Evolutionary conservation across 306 rosid species (phyloP), one percentile per base, ranked within the genome.

Genomic region (Ochetophila trinervis): DNA sequence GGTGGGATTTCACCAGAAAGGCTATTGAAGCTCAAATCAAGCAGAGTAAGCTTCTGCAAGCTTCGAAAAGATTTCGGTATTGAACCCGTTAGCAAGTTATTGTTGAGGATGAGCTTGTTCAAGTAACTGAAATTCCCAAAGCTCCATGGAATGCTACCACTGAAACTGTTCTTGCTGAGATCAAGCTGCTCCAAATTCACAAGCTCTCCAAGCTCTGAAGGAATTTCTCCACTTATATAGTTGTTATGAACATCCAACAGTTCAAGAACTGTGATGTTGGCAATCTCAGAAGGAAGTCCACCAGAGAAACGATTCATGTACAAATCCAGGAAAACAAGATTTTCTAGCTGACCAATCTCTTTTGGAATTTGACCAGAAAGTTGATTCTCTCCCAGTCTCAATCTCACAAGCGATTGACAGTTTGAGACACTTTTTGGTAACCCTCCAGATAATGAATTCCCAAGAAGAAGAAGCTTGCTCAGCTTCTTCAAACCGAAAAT

Each of bases 171-270:
- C 20, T 71, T 59, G 53, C 97, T 88, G n/a, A 94, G 88, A 77
- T 94, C 99, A 75, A 94, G 91, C 84, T 86, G 97, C 86, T 94
- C 97, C 65, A 90, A 77, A 50, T 94, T 94, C 62, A 83, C 91
- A 77, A 94, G 94, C 54, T 83, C 95, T 14, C 91, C 96, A 11
- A 94, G 69, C 76, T 75, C 73, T 44, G 80, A 68, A 35, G 97
- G 96, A 60, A 94, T 90, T 70, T 78, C 91, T 3, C 91, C 97
- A 20, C 85, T 77, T 40, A 94, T 71, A 57, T 90, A 65, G 74
- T 94, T 94, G 66, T 86, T 84, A 68, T 94, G 97, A 69, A 80
- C 91, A 79, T 90, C 97, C 37, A 94, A 74, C 24, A 88, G 87
- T 77, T 94, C 99, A 45, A 94, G 97, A 81, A 88, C 90, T 13